Base-by-base conservation (phyloP, 2,329 filamentous ascomycete genomes). In the Aspergillus aculeatinus region DNA sequence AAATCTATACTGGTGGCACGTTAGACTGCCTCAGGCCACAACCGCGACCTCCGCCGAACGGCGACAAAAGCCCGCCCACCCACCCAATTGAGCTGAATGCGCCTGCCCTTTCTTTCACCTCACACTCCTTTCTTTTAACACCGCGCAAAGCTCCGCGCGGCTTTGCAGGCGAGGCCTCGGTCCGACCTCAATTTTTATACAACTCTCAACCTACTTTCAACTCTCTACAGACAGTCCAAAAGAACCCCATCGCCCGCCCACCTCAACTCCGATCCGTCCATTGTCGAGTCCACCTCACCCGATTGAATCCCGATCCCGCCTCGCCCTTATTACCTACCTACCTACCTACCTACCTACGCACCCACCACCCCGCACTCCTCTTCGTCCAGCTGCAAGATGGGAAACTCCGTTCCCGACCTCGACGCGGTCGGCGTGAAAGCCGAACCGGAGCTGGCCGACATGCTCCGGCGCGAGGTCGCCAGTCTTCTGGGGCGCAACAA, bases 401-500 rank as follows among this genome's bases (percentile, higher is more conserved):
- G 70, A 58, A 71, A 74, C 57, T 72, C 75, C 16, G 76, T 79
- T 42, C 77, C 77, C 55, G 74, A 79, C 49, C 72, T 79, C 60
- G 75, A 78, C 60, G 63, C 69, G 48, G 69, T 79, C 25, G 90
- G 89, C 66, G 77, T 89, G 65, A 89, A 86, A 74, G 85, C 87
- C 54, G 81, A 85, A 21, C 81, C 81, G n/a, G 77, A 84, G 1
- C 79, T 91, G 12, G 82, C 89, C 51, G 71, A 80, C 51, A 71
- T 79, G 19, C 86, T 96, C 76, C 89, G 89, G 61, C 80, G 81
- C 61, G 89, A 92, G 72, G 91, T 96, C 60, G 89, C 91, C 27
- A 72, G 82, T 5, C 83, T 97, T 49, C 85, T 99, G n/a, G 83
- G 84, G 19, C 85, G 92, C 67, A 82, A 83, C 55, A 87, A 85